Conservation (phyloP, 2,329 filamentous ascomycete genomes). For the Fusarium anthophilum region DNA sequence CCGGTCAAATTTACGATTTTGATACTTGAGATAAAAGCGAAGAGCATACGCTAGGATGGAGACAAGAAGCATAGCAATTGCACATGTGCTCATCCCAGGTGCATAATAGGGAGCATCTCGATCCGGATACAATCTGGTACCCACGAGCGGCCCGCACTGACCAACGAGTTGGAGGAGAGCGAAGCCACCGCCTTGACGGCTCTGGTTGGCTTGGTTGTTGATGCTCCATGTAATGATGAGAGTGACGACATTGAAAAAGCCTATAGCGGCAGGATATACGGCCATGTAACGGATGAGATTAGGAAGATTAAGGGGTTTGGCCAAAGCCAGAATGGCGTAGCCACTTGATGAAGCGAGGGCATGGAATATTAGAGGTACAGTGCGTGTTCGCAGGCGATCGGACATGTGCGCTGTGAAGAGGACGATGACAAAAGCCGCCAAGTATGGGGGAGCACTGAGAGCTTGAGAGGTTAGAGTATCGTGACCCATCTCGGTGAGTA, state of each 20-base stretch:
- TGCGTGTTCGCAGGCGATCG: slow-evolving; percentile 71
- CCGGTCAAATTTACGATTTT: slow-evolving; percentile 59
- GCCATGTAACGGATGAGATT: slow-evolving; percentile 72
- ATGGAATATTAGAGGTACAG: slow-evolving; percentile 73
- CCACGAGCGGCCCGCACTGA: slow-evolving; percentile 79
- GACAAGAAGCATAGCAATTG: slow-evolving; percentile 69
- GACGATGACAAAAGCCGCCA: slow-evolving; percentile 77
- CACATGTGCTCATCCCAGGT: slow-evolving; percentile 70
- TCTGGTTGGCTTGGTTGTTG: slow-evolving; percentile 80
- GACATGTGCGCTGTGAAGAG: slow-evolving; percentile 77
- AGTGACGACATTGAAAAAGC: slow-evolving; percentile 86
- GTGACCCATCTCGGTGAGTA: slow-evolving; percentile 81
- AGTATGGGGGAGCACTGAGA: slow-evolving; percentile 82
- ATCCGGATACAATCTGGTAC: slow-evolving; percentile 71
- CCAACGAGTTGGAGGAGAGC: slow-evolving; percentile 84
- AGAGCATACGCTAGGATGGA: slow-evolving; percentile 64
- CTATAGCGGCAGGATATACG: slow-evolving; percentile 80
- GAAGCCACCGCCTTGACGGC: slow-evolving; percentile 78
- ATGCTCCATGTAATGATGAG: slow-evolving; percentile 89
- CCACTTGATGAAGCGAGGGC: slow-evolving; percentile 72
- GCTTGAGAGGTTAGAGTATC: slow-evolving; percentile 74
- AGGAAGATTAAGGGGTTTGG: slow-evolving; percentile 56
- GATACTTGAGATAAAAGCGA: slow-evolving; percentile 60
- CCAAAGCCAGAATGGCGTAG: slow-evolving; percentile 69
- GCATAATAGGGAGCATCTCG: slow-evolving; percentile 69